Base-by-base conservation (phyloP, 2,329 filamentous ascomycete species). In the Arthrobotrys megalospora region DNA sequence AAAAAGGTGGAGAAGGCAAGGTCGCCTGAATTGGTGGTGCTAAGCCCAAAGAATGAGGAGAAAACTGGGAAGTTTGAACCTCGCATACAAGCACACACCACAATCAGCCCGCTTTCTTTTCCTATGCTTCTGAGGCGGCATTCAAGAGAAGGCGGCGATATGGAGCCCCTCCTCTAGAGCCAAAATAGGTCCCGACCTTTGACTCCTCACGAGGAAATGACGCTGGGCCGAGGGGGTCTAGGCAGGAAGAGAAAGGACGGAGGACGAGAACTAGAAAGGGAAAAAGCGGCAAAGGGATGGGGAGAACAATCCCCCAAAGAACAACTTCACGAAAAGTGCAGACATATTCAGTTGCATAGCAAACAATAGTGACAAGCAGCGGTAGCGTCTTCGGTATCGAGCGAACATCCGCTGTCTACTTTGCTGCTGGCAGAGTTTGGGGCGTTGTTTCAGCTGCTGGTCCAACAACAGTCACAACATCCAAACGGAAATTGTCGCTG, bases 41-140 rank as follows among this genome's bases (percentile, higher is more conserved):
- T 75, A 67, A 48, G 70, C 70, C 63, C 63, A 67, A 66, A 67
- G 70, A 67, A 75, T 68, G 70, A 75, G 70, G 70, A 75, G 70
- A 68, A 60, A 75, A 65, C 68, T 70, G 66, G 66, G 66, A 70
- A 70, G 66, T 70, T 50, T 70, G 66, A 70, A 70, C 66, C 66
- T 70, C 66, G 66, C 66, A 70, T 60, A 62, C 52, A 70, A 63
- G 34, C 67, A 71, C 67, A 69, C 65, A 71, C 67, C 67, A 71
- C 67, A 71, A 71, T 71, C 67, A 71, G 67, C 67, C 67, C 55
- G 67, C 55, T 36, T 64, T 64, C 55, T 71, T 14, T 53, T 52
- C 67, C 60, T 64, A 34, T 28, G 38, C 45, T 67, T 67, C 64
- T 70, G 66, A 70, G 66, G 66, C 55, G 55, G 55, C 66, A 45